Conservation (phyloP, 768 basidiomycete species). For the Panellus pusillus region DNA sequence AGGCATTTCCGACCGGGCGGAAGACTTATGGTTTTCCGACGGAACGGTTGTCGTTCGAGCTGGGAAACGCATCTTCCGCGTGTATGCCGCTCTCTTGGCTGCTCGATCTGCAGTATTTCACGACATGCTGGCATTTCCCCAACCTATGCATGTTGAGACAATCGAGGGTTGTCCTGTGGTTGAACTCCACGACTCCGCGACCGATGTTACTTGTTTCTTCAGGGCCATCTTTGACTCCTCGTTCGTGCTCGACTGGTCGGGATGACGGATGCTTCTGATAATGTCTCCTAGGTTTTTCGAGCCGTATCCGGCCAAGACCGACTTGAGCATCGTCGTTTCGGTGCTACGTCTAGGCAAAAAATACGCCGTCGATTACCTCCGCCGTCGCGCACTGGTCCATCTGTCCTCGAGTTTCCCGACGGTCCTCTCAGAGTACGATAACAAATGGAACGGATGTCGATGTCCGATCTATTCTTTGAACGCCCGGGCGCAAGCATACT, state of each 20-base stretch:
- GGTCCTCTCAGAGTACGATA: background rate
- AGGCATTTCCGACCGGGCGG: background rate
- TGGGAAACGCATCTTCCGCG: conserved; percentile 25
- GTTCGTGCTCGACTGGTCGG: background rate
- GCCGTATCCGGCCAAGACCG: background rate
- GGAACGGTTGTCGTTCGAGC: conserved; percentile 27
- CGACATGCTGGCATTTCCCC: conserved; percentile 25
- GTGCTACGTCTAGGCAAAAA: conserved; percentile 9
- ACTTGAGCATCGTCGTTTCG: background rate
- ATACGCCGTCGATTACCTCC: conserved; percentile 14
- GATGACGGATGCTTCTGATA: background rate
- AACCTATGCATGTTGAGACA: conserved; percentile 13
- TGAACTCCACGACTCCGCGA: conserved; percentile 21
- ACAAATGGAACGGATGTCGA: background rate
- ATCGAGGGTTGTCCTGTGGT: conserved; percentile 28
- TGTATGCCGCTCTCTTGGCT: conserved; percentile 25
- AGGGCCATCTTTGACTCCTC: conserved; percentile 5
- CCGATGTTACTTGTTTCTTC: conserved; percentile 5
- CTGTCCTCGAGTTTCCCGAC: conserved; percentile 7
- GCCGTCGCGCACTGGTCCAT: conserved; percentile 9
- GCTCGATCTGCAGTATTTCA: conserved; percentile 25
- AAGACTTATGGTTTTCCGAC: conserved; percentile 27
- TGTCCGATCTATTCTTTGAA: background rate
- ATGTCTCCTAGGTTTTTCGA: conserved; percentile 6
- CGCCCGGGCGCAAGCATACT: background rate